These are phyloP conservation scores for Cyclostephanos tholiformis DNA, from an alignment of 108 stramenopile genomes.

Conservation along the genomic window DNA sequence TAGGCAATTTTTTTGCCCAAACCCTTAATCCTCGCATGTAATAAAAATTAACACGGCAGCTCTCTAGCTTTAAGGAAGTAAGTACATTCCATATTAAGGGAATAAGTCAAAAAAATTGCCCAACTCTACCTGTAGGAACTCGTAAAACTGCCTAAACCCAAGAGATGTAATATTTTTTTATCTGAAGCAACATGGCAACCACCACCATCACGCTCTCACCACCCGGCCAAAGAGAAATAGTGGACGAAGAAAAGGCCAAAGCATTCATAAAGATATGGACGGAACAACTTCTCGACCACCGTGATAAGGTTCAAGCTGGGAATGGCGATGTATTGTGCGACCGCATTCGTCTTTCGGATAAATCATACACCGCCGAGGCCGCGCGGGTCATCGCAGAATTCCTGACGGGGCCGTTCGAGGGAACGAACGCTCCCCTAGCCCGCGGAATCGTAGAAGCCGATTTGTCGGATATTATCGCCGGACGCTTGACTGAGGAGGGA, in stretches of 20 bases:
- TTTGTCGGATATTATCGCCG: slow-evolving; percentile 52
- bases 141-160: too few species aligned
- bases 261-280: slow-evolving; percentile 41
- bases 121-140: too few species aligned
- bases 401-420: slow-evolving; percentile 37
- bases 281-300: slow-evolving; percentile 42
- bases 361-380: slow-evolving; percentile 53
- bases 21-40: too few species aligned
- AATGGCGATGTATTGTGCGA: slow-evolving; percentile 39
- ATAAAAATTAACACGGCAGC: too few species aligned
- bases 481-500: slow-evolving; percentile 46
- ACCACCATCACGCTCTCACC: slow-evolving; percentile 1
- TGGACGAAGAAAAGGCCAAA: slow-evolving; percentile 36
- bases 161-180: too few species aligned
- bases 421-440: slow-evolving; percentile 33
- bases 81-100: too few species aligned
- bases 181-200: too few species aligned
- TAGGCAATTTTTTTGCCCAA: too few species aligned
- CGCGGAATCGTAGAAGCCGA: slow-evolving; percentile 41
- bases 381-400: slow-evolving; percentile 48
- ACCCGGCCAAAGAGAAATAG: slow-evolving; percentile 45
- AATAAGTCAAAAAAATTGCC: too few species aligned
- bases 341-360: slow-evolving; percentile 45
- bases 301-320: slow-evolving; percentile 18
- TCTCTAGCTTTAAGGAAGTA: too few species aligned